Conservation (phyloP, 1,284 basidiomycete genomes). For the Boletus sp. region DNA sequence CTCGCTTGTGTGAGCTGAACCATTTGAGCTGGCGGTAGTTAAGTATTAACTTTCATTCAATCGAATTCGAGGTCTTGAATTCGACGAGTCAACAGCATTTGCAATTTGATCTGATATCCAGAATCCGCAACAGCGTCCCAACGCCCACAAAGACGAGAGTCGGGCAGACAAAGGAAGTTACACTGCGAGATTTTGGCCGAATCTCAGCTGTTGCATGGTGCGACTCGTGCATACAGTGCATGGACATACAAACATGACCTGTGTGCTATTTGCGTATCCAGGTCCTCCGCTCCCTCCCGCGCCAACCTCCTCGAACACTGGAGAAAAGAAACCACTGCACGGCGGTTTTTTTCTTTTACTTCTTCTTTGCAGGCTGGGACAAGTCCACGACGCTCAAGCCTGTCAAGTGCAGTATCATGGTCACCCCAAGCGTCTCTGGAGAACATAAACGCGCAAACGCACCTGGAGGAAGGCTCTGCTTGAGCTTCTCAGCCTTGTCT, state of each 20-base stretch:
- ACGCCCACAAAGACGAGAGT: too few relatives aligned
- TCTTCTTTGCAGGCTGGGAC: slow-evolving; percentile 64
- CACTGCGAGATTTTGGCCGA: background rate
- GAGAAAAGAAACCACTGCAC: background rate
- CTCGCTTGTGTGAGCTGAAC: too few relatives aligned
- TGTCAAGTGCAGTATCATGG: slow-evolving; percentile 26
- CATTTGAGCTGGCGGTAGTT: too few relatives aligned
- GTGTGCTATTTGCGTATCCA: background rate
- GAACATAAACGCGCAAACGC: slow-evolving; percentile 31
- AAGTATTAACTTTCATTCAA: background rate
- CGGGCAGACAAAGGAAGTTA: too few relatives aligned
- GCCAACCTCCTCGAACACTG: background rate
- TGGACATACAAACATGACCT: slow-evolving; percentile 24
- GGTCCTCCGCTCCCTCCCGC: slow-evolving; percentile 4
- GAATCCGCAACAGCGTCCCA: too few relatives aligned
- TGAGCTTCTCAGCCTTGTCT: slow-evolving; percentile 98
- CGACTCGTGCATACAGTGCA: slow-evolving; percentile 18
- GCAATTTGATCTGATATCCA: too few relatives aligned
- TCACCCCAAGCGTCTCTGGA: background rate
- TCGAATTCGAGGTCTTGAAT: background rate
- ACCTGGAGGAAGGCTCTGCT: slow-evolving; percentile 95
- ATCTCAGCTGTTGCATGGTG: slow-evolving; percentile 14
- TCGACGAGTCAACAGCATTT: too few relatives aligned
- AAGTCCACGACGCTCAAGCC: slow-evolving; percentile 65
- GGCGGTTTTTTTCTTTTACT: slow-evolving; percentile 54